These are phyloP conservation scores for Xerocomus brunneocitrinus DNA, from an alignment of 768 basidiomycete species.

Conservation along the genomic window DNA sequence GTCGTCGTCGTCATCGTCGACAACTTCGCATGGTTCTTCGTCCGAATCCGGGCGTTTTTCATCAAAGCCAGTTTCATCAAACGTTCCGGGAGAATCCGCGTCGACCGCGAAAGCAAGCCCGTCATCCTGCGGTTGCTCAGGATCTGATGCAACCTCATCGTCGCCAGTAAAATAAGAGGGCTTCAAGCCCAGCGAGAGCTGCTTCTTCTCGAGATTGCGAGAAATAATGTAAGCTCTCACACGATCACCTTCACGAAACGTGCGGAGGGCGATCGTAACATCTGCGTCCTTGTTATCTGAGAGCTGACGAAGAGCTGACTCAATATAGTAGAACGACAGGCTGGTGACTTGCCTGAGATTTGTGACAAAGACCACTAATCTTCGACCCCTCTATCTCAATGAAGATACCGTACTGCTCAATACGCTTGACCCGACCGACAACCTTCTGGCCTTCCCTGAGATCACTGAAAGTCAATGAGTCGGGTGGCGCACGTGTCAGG, in stretches of 20 bases:
- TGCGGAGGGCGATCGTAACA: conserved; percentile 67
- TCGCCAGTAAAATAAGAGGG: conserved; percentile 79
- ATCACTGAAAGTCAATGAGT: conserved; percentile 44
- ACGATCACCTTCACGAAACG: conserved; percentile 82
- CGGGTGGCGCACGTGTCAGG: conserved; percentile 36
- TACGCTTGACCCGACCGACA: conserved; percentile 68
- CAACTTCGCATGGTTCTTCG: conserved; percentile 15
- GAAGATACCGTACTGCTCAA: conserved; percentile 92
- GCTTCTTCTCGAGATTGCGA: conserved; percentile 73
- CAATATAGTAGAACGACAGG: neutral
- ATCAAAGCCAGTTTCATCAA: conserved; percentile 17
- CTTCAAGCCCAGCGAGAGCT: conserved; percentile 79
- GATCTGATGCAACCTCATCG: conserved; percentile 36
- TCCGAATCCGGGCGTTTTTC: conserved; percentile 10
- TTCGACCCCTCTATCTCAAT: conserved; percentile 83
- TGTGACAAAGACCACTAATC: conserved; percentile 89
- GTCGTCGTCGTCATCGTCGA: conserved; percentile 16
- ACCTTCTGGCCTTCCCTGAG: conserved; percentile 79
- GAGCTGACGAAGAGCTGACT: conserved; percentile 45
- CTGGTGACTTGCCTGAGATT: conserved; percentile 65
- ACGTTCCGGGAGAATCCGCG: conserved; percentile 18
- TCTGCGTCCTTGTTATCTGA: conserved; percentile 86
- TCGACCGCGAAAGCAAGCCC: conserved; percentile 31
- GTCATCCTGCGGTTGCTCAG: conserved; percentile 22
- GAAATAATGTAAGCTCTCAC: conserved; percentile 75